Conservation (phyloP, 1,139 yeast genomes). For the Saccharomyces pastorianus region DNA sequence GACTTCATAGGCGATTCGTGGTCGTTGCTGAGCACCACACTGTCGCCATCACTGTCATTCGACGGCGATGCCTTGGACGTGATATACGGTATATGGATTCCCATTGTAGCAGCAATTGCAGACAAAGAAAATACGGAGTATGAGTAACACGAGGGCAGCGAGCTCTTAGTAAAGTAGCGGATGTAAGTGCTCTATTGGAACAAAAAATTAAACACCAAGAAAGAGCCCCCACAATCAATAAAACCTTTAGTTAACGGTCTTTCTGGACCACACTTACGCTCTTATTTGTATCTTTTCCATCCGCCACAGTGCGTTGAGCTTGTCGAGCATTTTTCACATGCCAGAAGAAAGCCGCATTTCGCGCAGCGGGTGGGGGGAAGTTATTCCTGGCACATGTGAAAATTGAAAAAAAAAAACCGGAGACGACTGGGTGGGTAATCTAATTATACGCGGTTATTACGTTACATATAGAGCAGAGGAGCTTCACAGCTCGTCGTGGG, state of each 20-base stretch:
- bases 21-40: not conserved
- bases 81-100: not conserved
- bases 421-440: not conserved
- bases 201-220: no score
- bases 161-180: no score
- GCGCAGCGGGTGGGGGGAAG: not conserved
- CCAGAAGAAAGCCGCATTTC: not conserved
- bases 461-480: not conserved
- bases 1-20: not conserved
- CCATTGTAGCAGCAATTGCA: not conserved
- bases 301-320: not conserved
- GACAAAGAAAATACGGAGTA: not conserved
- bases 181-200: no score
- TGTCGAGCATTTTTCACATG: conserved; percentile 1
- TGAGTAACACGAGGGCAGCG: no score
- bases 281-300: not conserved
- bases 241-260: no score
- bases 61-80: not conserved
- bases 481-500: conserved; percentile 22
- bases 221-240: not conserved
- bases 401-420: not conserved
- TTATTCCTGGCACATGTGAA: not conserved
- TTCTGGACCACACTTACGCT: no score
- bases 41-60: not conserved
- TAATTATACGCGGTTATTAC: not conserved